Percentiles rank a stretch among this genome's conserved stretches.
These are phyloP conservation scores for Flagelloscypha sp. DNA, from an alignment of 768 basidiomycete genomes.

Conservation along the genomic window DNA sequence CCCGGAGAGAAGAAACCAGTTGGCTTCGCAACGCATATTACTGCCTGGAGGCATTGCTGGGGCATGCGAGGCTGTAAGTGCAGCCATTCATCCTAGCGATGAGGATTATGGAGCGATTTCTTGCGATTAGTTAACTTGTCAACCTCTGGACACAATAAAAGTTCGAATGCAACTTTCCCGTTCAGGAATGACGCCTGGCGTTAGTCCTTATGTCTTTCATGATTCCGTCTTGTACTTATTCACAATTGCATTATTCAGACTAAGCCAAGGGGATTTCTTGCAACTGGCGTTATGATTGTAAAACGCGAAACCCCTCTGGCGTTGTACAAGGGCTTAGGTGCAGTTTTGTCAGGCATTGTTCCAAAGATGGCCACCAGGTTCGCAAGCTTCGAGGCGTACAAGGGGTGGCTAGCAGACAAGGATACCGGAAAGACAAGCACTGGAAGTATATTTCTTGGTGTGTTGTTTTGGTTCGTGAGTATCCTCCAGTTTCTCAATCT, in stretches of 20 bases:
- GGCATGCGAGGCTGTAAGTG: constrained; percentile 80
- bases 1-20: constrained; percentile 64
- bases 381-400: constrained; percentile 95
- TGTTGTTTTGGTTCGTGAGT: constrained; percentile 17
- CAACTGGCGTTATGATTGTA: constrained; percentile 83
- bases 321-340: constrained; percentile 95
- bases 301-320: constrained; percentile 90
- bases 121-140: constrained; percentile 57
- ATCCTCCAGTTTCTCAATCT: neutral
- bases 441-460: constrained; percentile 81
- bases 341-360: constrained; percentile 92
- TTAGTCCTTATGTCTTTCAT: constrained; percentile 33
- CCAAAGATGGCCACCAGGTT: constrained; percentile 99
- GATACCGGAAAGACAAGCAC: constrained; percentile 73
- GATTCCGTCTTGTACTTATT: neutral
- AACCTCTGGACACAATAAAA: constrained; percentile 97
- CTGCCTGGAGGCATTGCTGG: constrained; percentile 93
- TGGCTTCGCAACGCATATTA: constrained; percentile 82
- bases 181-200: constrained; percentile 72
- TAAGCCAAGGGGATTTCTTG: constrained; percentile 86
- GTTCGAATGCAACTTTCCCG: constrained; percentile 98
- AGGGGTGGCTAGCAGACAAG: constrained; percentile 67
- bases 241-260: constrained; percentile 40
- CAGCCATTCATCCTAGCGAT: neutral
- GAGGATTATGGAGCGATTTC: constrained; percentile 1